Evolutionary conservation across 2,329 filamentous ascomycete species (phyloP).

Genomic region (Ascocoryne sarcoides): DNA sequence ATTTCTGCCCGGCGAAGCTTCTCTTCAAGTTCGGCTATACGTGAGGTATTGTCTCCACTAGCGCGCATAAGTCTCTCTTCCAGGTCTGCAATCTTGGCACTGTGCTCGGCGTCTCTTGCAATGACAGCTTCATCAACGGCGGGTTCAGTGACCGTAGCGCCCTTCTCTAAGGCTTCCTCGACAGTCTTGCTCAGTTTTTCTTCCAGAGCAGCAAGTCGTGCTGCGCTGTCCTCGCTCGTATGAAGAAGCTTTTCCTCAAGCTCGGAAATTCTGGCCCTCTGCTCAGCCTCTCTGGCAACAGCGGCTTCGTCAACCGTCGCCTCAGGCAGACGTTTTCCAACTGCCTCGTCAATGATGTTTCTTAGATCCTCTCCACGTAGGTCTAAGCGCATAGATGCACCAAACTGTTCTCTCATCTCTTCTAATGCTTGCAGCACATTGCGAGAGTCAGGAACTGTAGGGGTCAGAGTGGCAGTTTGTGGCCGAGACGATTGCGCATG

Average conservation of each 20-base stretch:
- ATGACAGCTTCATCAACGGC: slow-evolving; percentile 33
- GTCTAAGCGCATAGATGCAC: slow-evolving; percentile 35
- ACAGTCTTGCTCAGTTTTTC: slow-evolving; percentile 24
- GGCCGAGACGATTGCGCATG: slow-evolving; percentile 37
- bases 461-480: slow-evolving; percentile 19
- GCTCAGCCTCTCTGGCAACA: slow-evolving; percentile 14
- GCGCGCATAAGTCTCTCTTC: slow-evolving; percentile 59
- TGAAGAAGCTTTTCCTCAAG: slow-evolving; percentile 59
- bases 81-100: slow-evolving; percentile 46
- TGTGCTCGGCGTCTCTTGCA: slow-evolving; percentile 15
- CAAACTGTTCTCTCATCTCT: slow-evolving; percentile 49
- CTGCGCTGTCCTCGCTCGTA: slow-evolving; percentile 39
- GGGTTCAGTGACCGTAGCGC: slow-evolving; percentile 32
- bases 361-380: slow-evolving; percentile 46
- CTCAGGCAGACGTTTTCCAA: slow-evolving; percentile 48
- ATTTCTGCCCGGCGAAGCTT: slow-evolving; percentile 55
- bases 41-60: slow-evolving; percentile 33
- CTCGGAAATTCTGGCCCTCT: slow-evolving; percentile 40
- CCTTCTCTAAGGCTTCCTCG: slow-evolving; percentile 29
- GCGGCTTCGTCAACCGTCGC: slow-evolving; percentile 36
- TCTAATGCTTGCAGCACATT: slow-evolving; percentile 59
- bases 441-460: slow-evolving; percentile 28
- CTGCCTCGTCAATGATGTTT: slow-evolving; percentile 53
- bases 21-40: slow-evolving; percentile 53
- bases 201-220: slow-evolving; percentile 48